phyloP scores from a whole-genome alignment of 2,329 filamentous ascomycete species.

The Leptoxyphium fumago region DNA sequence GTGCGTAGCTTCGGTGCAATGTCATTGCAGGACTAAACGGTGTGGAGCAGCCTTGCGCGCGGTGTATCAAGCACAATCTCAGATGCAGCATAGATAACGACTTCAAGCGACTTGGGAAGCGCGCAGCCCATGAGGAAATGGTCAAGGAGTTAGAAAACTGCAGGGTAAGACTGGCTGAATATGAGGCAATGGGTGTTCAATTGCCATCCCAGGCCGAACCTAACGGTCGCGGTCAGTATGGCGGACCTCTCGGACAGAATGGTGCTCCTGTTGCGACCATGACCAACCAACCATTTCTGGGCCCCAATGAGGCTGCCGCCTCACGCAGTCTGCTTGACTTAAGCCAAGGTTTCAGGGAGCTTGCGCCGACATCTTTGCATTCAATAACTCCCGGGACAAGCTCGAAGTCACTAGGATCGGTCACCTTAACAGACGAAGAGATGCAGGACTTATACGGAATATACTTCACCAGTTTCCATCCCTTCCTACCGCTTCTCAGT shows the following conservation, averaged over 20 bases:
- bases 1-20: constrained; percentile 59
- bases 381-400: constrained; percentile 41
- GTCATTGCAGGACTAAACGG: constrained; percentile 56
- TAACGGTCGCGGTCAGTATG: not conserved
- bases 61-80: constrained; percentile 66
- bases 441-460: constrained; percentile 49
- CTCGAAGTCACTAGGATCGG: constrained; percentile 42
- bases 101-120: constrained; percentile 72
- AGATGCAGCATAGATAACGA: constrained; percentile 78
- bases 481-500: constrained; percentile 62
- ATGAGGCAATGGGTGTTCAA: constrained; percentile 15
- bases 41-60: constrained; percentile 55
- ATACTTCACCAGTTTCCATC: constrained; percentile 64
- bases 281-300: constrained; percentile 15
- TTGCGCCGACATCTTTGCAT: constrained; percentile 26
- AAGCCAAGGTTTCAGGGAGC: constrained; percentile 23
- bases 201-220: not conserved
- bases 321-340: constrained; percentile 23
- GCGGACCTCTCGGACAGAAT: not conserved
- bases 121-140: constrained; percentile 74
- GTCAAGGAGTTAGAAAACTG: constrained; percentile 58
- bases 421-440: constrained; percentile 28
- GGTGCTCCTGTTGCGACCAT: constrained; percentile 15
- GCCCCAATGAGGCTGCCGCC: constrained; percentile 23
- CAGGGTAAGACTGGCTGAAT: constrained; percentile 24